Conservation (phyloP, 2,329 filamentous ascomycete genomes). For the Metarhizium robertsii region DNA sequence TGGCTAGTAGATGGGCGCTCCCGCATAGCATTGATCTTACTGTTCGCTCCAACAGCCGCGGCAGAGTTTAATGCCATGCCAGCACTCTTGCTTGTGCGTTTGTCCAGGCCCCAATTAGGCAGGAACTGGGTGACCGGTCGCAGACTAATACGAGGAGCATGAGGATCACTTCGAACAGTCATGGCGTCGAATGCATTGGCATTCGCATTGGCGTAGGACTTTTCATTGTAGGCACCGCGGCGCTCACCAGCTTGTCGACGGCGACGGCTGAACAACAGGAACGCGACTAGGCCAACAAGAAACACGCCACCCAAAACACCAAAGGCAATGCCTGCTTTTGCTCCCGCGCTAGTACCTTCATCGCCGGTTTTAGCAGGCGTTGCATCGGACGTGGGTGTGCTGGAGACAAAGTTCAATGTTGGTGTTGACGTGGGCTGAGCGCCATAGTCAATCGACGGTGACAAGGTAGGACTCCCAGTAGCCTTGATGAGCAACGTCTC, state of each 20-base stretch:
- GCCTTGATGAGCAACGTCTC: conserved; percentile 22
- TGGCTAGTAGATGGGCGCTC: conserved; percentile 37
- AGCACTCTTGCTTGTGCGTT: conserved; percentile 40
- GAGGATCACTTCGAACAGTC: conserved; percentile 21
- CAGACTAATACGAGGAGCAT: conserved; percentile 74
- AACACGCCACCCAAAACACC: conserved; percentile 66
- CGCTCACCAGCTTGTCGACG: conserved; percentile 54
- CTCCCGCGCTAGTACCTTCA: conserved; percentile 23
- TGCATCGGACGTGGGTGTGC: conserved; percentile 10
- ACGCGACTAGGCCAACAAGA: conserved; percentile 55
- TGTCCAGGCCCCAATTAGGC: conserved; percentile 47
- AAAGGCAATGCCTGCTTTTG: conserved; percentile 76
- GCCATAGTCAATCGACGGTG: conserved; percentile 6
- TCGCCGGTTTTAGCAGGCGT: background rate
- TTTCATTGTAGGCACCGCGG: conserved; percentile 54
- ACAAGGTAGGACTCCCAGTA: conserved; percentile 12
- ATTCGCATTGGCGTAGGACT: conserved; percentile 33
- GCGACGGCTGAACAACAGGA: conserved; percentile 60
- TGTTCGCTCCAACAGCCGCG: conserved; percentile 6
- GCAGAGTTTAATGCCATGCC: conserved; percentile 28
- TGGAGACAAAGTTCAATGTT: conserved; percentile 12
- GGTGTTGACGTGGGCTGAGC: conserved; percentile 8
- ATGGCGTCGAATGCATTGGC: conserved; percentile 10
- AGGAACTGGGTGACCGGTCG: conserved; percentile 79
- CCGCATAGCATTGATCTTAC: conserved; percentile 30